phyloP scores from a whole-genome alignment of 1,139 yeast genomes.

The Blastobotrys arbuscula region DNA sequence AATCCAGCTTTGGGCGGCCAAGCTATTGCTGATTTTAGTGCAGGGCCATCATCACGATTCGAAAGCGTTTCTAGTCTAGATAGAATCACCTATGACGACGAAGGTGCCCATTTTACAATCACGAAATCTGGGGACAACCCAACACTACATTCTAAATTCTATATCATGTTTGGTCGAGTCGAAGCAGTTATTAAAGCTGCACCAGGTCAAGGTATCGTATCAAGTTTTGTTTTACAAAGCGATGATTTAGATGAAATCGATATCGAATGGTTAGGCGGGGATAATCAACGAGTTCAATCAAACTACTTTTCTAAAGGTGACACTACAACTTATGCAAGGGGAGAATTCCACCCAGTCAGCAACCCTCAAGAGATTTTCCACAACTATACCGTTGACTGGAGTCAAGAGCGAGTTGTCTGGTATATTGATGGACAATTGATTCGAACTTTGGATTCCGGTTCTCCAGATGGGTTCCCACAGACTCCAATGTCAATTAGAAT shows the following conservation, averaged over 20 bases:
- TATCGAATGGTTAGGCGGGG: conserved; percentile 78
- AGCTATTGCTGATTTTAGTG: conserved; percentile 26
- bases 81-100: conserved; percentile 32
- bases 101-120: conserved; percentile 59
- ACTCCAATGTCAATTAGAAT: conserved; percentile 65
- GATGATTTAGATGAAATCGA: conserved; percentile 86
- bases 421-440: conserved; percentile 54
- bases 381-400: conserved; percentile 81
- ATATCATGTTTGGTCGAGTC: conserved; percentile 79
- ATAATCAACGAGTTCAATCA: conserved; percentile 63
- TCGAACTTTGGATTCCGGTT: conserved; percentile 43
- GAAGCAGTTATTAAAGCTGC: conserved; percentile 73
- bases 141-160: conserved; percentile 64
- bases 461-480: conserved; percentile 63
- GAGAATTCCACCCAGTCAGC: conserved; percentile 57
- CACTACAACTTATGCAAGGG: conserved; percentile 70
- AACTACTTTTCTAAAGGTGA: conserved; percentile 78
- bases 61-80: conserved; percentile 18
- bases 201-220: conserved; percentile 67
- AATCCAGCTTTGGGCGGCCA: conserved; percentile 32
- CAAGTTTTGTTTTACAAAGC: conserved; percentile 74
- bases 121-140: conserved; percentile 67
- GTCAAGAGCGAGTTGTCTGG: conserved; percentile 53
- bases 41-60: conserved; percentile 23
- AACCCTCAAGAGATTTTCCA: conserved; percentile 55